Conservation (phyloP, 768 basidiomycete species). For the Cubamyces lactineus region DNA sequence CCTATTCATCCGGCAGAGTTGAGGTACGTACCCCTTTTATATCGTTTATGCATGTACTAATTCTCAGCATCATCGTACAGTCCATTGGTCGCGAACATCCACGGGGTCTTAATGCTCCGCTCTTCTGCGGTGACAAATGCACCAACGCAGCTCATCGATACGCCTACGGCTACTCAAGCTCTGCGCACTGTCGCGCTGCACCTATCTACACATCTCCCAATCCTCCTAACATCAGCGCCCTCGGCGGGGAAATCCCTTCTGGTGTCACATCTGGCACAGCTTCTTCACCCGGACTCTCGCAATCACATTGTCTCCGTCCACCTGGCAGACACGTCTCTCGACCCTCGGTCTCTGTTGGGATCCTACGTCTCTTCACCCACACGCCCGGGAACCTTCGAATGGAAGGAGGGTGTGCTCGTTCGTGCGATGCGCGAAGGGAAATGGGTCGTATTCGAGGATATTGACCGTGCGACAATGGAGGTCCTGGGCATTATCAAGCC, state of each 20-base stretch:
- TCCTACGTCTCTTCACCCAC: constrained; percentile 89
- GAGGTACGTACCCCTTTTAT: constrained; percentile 47
- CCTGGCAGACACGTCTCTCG: constrained; percentile 93
- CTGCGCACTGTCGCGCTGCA: constrained; percentile 67
- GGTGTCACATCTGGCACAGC: constrained; percentile 72
- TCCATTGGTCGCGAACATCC: constrained; percentile 58
- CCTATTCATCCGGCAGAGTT: constrained; percentile 52
- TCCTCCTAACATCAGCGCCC: constrained; percentile 81
- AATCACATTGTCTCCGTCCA: constrained; percentile 85
- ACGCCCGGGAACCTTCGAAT: constrained; percentile 88
- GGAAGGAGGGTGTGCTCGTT: constrained; percentile 93
- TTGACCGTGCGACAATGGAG: constrained; percentile 89
- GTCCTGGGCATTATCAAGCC: constrained; percentile 87
- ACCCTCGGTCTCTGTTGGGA: constrained; percentile 90
- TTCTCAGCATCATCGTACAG: constrained; percentile 40
- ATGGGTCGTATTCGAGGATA: constrained; percentile 92
- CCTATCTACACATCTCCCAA: constrained; percentile 71
- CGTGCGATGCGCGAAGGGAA: constrained; percentile 87
- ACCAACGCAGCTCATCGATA: constrained; percentile 54
- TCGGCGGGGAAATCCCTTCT: constrained; percentile 89
- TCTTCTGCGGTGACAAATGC: constrained; percentile 36
- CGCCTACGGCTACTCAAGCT: constrained; percentile 59
- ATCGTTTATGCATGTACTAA: background rate
- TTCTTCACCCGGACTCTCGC: constrained; percentile 58
- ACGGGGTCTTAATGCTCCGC: constrained; percentile 69